Conservation (phyloP, 1,284 basidiomycete genomes). For the Abortiporus biennis region DNA sequence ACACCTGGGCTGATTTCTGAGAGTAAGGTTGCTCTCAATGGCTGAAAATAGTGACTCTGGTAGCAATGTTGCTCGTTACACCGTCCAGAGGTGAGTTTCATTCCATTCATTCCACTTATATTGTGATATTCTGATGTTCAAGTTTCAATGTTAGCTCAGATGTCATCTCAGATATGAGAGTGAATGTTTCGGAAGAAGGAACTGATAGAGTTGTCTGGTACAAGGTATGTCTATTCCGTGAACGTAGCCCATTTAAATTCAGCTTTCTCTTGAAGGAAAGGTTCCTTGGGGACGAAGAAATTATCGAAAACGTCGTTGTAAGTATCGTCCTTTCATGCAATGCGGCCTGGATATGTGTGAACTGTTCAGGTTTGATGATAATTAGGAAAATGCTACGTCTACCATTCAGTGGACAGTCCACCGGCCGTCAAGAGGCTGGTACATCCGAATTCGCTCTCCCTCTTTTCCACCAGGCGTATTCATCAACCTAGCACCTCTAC, state of each 20-base stretch:
- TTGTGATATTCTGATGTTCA: no score
- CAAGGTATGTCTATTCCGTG: constrained; percentile 42
- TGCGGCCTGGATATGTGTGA: neutral
- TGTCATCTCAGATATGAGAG: constrained; percentile 63
- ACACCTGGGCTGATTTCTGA: no score
- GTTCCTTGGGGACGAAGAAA: constrained; percentile 64
- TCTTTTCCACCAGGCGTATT: constrained; percentile 56
- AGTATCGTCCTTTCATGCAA: neutral
- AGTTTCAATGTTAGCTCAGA: constrained; percentile 72
- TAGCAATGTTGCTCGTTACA: constrained; percentile 6
- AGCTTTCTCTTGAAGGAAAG: constrained; percentile 48
- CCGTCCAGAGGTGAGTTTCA: constrained; percentile 12
- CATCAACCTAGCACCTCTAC: constrained; percentile 57
- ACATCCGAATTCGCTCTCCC: constrained; percentile 66
- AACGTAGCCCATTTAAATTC: neutral
- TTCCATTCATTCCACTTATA: no score
- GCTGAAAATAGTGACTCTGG: no score
- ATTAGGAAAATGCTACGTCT: constrained; percentile 58
- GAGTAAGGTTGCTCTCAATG: no score
- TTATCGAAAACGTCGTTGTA: constrained; percentile 68
- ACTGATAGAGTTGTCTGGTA: constrained; percentile 63
- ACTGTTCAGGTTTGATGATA: neutral
- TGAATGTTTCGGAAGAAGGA: constrained; percentile 57
- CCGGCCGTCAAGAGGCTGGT: constrained; percentile 73
- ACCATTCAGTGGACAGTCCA: constrained; percentile 69